Percentiles rank a stretch among this genome's conserved stretches.
Evolutionary conservation across 441 rosid species (phyloP).

Genomic region (Melastoma candidum): DNA sequence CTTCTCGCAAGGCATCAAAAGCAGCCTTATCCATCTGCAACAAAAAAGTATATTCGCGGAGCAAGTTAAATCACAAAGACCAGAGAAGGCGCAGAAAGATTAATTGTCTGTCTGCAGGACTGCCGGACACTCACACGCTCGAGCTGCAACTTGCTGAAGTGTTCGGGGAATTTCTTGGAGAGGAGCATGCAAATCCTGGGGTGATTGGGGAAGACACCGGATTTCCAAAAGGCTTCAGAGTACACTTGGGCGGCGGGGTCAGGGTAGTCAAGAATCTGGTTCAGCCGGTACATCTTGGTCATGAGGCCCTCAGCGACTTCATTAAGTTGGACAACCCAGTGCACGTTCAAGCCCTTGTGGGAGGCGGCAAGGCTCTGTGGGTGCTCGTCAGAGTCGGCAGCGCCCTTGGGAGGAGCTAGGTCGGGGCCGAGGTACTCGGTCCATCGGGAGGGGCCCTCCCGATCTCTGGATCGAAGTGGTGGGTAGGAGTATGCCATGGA

Average conservation of each 20-base stretch:
- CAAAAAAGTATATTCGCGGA: slow-evolving; percentile 9
- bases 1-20: slow-evolving; percentile 78
- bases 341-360: slow-evolving; percentile 82
- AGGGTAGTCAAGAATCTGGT: slow-evolving; percentile 86
- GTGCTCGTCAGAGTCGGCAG: slow-evolving; percentile 55
- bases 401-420: slow-evolving; percentile 41
- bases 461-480: slow-evolving; percentile 61
- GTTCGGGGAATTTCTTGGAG: slow-evolving; percentile 94
- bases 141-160: slow-evolving; percentile 87
- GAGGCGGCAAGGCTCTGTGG: slow-evolving; percentile 53
- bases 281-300: slow-evolving; percentile 97
- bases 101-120: neutral
- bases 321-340: slow-evolving; percentile 81
- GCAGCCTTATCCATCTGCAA: slow-evolving; percentile 84
- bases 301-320: slow-evolving; percentile 94
- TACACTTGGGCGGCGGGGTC: slow-evolving; percentile 67
- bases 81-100: neutral
- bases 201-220: slow-evolving; percentile 80
- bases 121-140: slow-evolving; percentile 64
- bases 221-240: slow-evolving; percentile 94
- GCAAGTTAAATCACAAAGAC: neutral
- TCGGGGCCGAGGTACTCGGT: slow-evolving; percentile 90
- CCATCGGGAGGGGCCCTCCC: slow-evolving; percentile 97
- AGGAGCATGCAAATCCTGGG: slow-evolving; percentile 84
- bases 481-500: slow-evolving; percentile 58